Evolutionary conservation across 768 basidiomycete species (phyloP), one percentile per base, ranked within the genome.

Genomic region (Crucibulum laeve): DNA sequence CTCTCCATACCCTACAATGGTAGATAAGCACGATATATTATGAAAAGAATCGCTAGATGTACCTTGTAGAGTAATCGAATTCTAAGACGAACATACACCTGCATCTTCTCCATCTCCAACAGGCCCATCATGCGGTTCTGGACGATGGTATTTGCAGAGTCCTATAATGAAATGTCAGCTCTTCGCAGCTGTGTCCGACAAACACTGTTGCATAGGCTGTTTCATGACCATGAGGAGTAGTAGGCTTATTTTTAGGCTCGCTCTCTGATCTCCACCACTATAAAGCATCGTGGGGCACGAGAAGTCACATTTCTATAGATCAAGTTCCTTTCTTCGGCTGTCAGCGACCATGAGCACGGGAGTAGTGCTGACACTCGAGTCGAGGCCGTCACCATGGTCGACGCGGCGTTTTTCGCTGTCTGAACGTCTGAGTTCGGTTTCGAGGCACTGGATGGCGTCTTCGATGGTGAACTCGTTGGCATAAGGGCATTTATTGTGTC

Each of bases 91-190:
- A 97, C 91, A 58, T 96, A 97, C 1, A 77, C 75, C 56, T 93
- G 86, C 92, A 97, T 99, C 71, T 97, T 98, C 69, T 98, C 95
- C 65, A 98, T 96, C 58, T 93, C 87, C 45, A 98, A 60, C 60
- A 91, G 88, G 0, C 95, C 95, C 0, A 90, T 93, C 61, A 80
- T 63, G 11, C 95, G 76, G 59, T 97, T 93, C 67, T 98, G 95
- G 1, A 99, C 94, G 46, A 97, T 91, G 52, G 98, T 96, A 58
- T 99, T 99, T 19, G 93, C 95, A 41, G 91, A 94, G 56, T 99
- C 96, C 87, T 91, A 5, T 2, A 14, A 33, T 6, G 8, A 24
- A 43, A 23, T 39, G 13, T 24, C 15, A 7, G 11, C 11, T 25
- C n/a, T 10, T 4, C 35, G 42, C 42, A 3, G 62, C 62, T 22